phyloP scores from a whole-genome alignment of 192 early-diverging fungal species.

The Funneliformis geosporum region DNA sequence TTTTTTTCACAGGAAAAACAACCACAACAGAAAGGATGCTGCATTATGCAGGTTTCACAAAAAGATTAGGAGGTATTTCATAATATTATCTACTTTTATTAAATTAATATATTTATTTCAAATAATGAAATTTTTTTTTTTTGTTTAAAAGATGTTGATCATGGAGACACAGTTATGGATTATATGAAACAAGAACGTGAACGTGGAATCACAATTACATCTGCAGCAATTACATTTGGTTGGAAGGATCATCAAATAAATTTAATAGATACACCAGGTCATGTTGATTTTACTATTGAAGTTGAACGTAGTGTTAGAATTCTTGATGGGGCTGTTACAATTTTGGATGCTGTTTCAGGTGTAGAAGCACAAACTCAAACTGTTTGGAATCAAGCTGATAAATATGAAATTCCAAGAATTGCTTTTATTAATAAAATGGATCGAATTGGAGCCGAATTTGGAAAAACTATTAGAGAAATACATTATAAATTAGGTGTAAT shows the following conservation, averaged over 20 bases:
- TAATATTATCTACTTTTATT: no score
- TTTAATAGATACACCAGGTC: slow-evolving; percentile 95
- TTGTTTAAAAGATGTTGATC: slow-evolving; percentile 70
- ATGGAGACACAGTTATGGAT: slow-evolving; percentile 94
- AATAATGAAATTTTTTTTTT: not conserved
- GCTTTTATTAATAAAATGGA: slow-evolving; percentile 98
- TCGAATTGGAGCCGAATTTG: slow-evolving; percentile 72
- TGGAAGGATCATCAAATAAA: slow-evolving; percentile 66
- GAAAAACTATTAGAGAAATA: slow-evolving; percentile 61
- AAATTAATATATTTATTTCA: not conserved
- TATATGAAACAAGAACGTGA: slow-evolving; percentile 86
- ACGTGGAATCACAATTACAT: slow-evolving; percentile 93
- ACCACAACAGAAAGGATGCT: slow-evolving; percentile 99
- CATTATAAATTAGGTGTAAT: slow-evolving; percentile 54
- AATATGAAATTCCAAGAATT: slow-evolving; percentile 79
- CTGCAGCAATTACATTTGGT: slow-evolving; percentile 72
- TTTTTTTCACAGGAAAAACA: slow-evolving; percentile 63
- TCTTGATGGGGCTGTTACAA: slow-evolving; percentile 90
- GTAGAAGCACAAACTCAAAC: slow-evolving; percentile 98
- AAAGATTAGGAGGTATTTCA: slow-evolving; percentile 75
- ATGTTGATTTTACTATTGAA: slow-evolving; percentile 95
- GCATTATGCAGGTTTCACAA: slow-evolving; percentile 90
- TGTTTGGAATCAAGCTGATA: slow-evolving; percentile 87
- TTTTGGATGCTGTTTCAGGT: slow-evolving; percentile 93
- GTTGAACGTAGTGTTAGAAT: slow-evolving; percentile 90